phyloP scores from a whole-genome alignment of 257 asterid genomes.

The Nicotiana sylvestris region DNA sequence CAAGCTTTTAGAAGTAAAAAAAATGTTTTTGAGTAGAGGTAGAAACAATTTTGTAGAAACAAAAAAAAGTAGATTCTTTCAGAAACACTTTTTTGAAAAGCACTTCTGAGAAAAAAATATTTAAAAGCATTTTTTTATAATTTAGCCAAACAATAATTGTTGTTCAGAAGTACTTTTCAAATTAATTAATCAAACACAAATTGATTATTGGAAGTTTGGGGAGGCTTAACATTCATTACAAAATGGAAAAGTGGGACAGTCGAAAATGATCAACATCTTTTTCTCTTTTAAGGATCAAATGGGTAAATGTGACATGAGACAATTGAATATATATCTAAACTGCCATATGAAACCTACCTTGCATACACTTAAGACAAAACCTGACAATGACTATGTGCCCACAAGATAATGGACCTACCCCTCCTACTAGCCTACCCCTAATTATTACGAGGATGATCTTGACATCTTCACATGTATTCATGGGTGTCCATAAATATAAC shows the following conservation, averaged over 20 bases:
- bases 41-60: too few species aligned
- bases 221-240: background rate
- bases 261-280: background rate
- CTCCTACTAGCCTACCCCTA: background rate
- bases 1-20: too few species aligned
- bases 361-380: slow-evolving; percentile 32
- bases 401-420: slow-evolving; percentile 8
- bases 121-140: too few species aligned
- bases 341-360: slow-evolving; percentile 27
- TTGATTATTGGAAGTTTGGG: too few species aligned
- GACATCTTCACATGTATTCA: slow-evolving; percentile 25
- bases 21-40: too few species aligned
- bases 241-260: background rate
- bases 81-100: too few species aligned
- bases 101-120: too few species aligned
- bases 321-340: slow-evolving; percentile 25
- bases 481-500: background rate
- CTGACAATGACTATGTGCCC: slow-evolving; percentile 4
- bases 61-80: too few species aligned
- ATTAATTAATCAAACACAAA: too few species aligned
- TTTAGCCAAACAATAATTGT: too few species aligned
- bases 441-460: slow-evolving; percentile 22
- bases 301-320: background rate
- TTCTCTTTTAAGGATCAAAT: background rate
- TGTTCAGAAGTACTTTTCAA: too few species aligned